Base-by-base conservation (phyloP, 306 rosid species). In the Adenanthera pavonina region DNA sequence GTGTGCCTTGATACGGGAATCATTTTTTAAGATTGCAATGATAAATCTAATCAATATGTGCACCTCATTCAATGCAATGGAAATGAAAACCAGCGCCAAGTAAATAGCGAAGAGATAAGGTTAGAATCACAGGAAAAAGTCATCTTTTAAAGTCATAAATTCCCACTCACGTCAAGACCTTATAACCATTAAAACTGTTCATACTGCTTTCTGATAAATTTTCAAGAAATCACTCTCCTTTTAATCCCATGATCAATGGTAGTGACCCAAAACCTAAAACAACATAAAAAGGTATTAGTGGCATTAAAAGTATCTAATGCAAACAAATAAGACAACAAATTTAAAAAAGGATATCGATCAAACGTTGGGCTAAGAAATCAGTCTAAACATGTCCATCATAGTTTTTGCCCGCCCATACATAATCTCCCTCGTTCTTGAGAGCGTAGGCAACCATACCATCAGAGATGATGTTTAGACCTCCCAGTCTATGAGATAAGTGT, bases 361-460 rank as follows among this genome's bases (percentile, higher is more conserved):
- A 77, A 95, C 99, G 98, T 95, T 95, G 99, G 54, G 99, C 99
- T 78, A 95, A 91, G 91, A 95, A 88, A 83, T 95, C 99, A 82
- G 98, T 95, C 86, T 95, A 98, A 52, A 95, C 98, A 82, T 95
- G 98, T 80, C 99, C 99, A 87, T 95, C 98, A 84, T 95, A 95
- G 86, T 95, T 95, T 88, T 95, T 95, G 97, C 99, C 93, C 65
- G 99, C 99, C 99, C 99, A 95, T 72, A 95, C 99, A 88, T 95
- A 95, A 65, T 97, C 99, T 87, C 99, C 99, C 35, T 95, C 99
- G 51, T 98, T 93, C 92, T 95, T 95, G 77, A 95, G 82, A 9
- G 98, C 98, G 83, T 95, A 95, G 1, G 99, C 99, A 82, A 95
- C 98, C 99, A 95, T 95, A 84, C 93, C 99, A 87, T 95, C 98